Evolutionary conservation across 768 basidiomycete species (phyloP), one percentile per base, ranked within the genome.

Genomic region (Tricholoma hemisulphureum): DNA sequence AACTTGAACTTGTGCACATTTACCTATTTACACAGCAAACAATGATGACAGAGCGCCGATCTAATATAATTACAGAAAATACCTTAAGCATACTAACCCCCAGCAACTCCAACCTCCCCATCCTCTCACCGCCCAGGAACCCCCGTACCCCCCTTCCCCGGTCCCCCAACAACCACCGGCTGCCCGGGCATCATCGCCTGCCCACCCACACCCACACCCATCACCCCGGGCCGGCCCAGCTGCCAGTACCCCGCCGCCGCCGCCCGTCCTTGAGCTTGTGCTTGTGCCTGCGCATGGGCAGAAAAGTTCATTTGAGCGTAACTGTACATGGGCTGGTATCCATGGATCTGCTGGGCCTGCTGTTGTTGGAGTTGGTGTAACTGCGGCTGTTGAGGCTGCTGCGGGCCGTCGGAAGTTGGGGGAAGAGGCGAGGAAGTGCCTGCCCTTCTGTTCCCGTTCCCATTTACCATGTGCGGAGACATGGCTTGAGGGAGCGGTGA

Each of bases 311-410:
- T 56, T 35, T 46, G 51, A 18, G 32, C 16, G 39, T 62, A 64
- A 18, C 16, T n/a, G 28, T 63, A 65, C 48, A 64, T 59, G 14
- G 50, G 31, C 29, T 57, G 26, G 26, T 57, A 60, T 26, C 43
- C 20, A 51, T 67, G 65, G 60, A 66, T 60, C 51, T 65, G 65
- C 7, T 34, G 32, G 2, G 32, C 52, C 39, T 61, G 62, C 24
- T 54, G 59, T 51, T 63, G 55, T 41, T 65, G 53, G 21, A 60
- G 63, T 18, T 13, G 23, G 45, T 51, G 57, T 3, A 49, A 24
- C 31, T 53, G 59, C 6, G 18, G 32, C n/a, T 58, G 58, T 46
- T 62, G 65, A 11, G 53, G 46, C 45, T 60, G 64, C 6, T 53
- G 62, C 26, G 54, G 49, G 21, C 58, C 60, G 16, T 61, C 60